phyloP scores from a whole-genome alignment of 257 asterid species.

The Solanum corneliomulleri region DNA sequence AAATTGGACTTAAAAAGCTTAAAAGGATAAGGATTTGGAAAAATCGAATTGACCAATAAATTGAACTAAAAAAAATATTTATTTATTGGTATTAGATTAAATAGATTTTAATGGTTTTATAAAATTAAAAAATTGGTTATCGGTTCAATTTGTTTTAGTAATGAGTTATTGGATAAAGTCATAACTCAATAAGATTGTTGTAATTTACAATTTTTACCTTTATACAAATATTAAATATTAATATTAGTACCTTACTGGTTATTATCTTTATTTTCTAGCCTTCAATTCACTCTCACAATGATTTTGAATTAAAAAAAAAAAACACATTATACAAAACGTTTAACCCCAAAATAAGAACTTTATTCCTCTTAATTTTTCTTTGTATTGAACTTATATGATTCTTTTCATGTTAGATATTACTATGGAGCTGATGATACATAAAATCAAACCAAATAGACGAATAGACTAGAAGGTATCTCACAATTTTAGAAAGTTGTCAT shows the following conservation, averaged over 20 bases:
- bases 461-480: neutral
- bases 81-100: too few species aligned
- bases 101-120: too few species aligned
- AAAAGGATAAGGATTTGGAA: rapidly evolving
- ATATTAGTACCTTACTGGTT: neutral
- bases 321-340: too few species aligned
- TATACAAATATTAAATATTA: too few species aligned
- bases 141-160: rapidly evolving
- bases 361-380: too few species aligned
- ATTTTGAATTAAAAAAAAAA: neutral
- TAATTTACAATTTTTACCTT: neutral
- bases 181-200: neutral
- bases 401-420: too few species aligned
- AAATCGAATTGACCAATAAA: neutral
- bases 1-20: neutral
- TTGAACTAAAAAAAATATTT: too few species aligned
- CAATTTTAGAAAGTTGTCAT: neutral
- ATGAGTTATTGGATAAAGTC: neutral
- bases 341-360: neutral
- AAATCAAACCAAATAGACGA: neutral
- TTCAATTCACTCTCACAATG: neutral
- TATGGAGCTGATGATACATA: too few species aligned
- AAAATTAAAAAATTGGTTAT: too few species aligned
- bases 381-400: too few species aligned
- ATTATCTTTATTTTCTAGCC: neutral